Conservation (phyloP, 139 green algal species). For the Monoraphidium neglectum region DNA sequence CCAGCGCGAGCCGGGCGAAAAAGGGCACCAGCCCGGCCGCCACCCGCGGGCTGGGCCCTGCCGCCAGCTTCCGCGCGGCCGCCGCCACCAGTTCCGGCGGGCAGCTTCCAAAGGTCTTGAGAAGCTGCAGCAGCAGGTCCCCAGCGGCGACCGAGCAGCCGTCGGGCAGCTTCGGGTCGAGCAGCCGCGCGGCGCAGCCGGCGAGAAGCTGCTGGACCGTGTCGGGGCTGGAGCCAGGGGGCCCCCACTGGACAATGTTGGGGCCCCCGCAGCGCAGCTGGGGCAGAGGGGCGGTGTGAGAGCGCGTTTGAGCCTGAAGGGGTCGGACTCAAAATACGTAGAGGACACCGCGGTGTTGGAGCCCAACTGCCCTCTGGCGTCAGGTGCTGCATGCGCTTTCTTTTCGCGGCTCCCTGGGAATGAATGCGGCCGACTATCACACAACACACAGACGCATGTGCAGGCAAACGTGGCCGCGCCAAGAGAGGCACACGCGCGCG, state of each 20-base stretch:
- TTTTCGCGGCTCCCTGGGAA: too few relatives aligned
- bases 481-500: slow-evolving; percentile 39
- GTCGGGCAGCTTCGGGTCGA: slow-evolving; percentile 47
- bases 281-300: neutral
- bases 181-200: slow-evolving; percentile 36
- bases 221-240: neutral
- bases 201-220: slow-evolving; percentile 18
- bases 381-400: too few relatives aligned
- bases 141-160: slow-evolving; percentile 8
- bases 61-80: slow-evolving; percentile 43
- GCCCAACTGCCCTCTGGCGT: too few relatives aligned
- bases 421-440: too few relatives aligned
- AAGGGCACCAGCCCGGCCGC: slow-evolving; percentile 54
- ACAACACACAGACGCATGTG: too few relatives aligned
- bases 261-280: slow-evolving; percentile 10
- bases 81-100: slow-evolving; percentile 33
- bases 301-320: too few relatives aligned
- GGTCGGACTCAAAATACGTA: too few relatives aligned
- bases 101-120: neutral
- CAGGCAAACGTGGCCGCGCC: too few relatives aligned
- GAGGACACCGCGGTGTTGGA: too few relatives aligned
- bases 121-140: neutral
- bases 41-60: slow-evolving; percentile 29
- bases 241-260: slow-evolving; percentile 1
- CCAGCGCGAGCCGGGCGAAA: slow-evolving; percentile 39